Base-by-base conservation (phyloP, 139 green algal species). In the Chlorella sp. region DNA sequence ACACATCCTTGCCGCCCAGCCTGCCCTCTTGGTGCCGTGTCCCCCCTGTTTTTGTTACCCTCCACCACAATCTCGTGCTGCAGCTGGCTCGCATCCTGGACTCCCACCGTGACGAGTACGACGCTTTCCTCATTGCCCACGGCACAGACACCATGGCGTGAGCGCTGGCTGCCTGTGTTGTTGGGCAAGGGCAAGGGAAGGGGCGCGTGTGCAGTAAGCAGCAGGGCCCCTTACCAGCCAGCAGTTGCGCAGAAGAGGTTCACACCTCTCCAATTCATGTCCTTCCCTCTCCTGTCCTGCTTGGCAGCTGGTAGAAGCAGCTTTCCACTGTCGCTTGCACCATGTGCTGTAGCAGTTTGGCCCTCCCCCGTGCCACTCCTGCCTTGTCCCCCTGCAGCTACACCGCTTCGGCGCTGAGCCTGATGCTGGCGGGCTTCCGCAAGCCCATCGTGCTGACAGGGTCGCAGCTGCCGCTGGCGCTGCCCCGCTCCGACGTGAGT, bases 91-190 rank as follows among this genome's bases (percentile, higher is more conserved):
- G 32, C n/a, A 73, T 95, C 14, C 91, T 98, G 42, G 89, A 98
- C 89, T 21, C 81, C 7, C 92, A 90, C 77, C 92, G 94, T 42
- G 40, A 89, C 0, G 26, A 91, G 0, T 97, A 97, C 83, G 96
- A 98, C 84, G 95, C 95, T 0, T 98, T 98, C 68, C 39, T 98
- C 32, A 91, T 98, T 16, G 90, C 94, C 0, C 91, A 94, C 60
- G 93, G 96, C 86, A 98, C 96, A 0, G 97, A 99, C 92, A 99
- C 97, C 0, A 95, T 99, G 93, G 94, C 96, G 3, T 99, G 16
- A 84, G 79, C 34, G 77, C 26, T 28, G 22, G 66, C 66, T 73
- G 66, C 48, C 9, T 57, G 48, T 57, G 48, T 57, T 57, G 48
- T 57, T 57, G 48, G 48, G 48, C 48, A 57, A 9, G 9, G 48